Evolutionary conservation across 176 grass and related monocot genomes (phyloP).

Genomic region (Sorghum bicolor): Sorghum_bicolor_NCBIv3 NC_012871.2:59218001-59218500

Average conservation of each 20-base stretch:
- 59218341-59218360: not conserved
- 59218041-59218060: not conserved
- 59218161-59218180: constrained; percentile 27
- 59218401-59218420: not conserved
- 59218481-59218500: not conserved
- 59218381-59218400: not conserved
- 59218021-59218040: not conserved
- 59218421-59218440: not conserved
- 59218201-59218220: constrained; percentile 10
- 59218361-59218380: not conserved
- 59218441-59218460: not conserved
- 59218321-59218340: not conserved
- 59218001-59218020: not conserved
- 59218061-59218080: not conserved
- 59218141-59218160: not conserved
- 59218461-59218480: not conserved
- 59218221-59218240: constrained; percentile 21
- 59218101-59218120: not conserved
- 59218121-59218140: not conserved
- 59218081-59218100: not conserved
- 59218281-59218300: not conserved
- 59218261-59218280: not conserved
- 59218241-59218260: constrained; percentile 8
- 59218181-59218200: constrained; percentile 5
- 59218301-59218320: not conserved